phyloP scores from a whole-genome alignment of 768 basidiomycete genomes.

The Mycena galericulata region DNA sequence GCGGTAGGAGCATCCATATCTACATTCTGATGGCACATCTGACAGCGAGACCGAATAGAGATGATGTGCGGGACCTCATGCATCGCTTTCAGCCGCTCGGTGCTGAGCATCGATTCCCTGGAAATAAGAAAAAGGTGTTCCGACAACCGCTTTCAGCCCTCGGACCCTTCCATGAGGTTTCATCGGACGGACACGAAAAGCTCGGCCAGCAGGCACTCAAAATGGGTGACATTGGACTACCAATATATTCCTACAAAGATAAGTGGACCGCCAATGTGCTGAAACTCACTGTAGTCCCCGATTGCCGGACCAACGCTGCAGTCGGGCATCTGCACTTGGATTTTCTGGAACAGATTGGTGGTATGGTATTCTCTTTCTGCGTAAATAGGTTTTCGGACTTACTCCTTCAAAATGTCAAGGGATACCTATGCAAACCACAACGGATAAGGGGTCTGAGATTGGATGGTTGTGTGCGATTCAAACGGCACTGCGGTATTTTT shows the following conservation, averaged over 20 bases:
- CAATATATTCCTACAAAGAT: conserved; percentile 31
- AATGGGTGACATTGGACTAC: conserved; percentile 44
- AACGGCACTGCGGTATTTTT: background rate
- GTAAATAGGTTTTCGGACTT: too few relatives aligned
- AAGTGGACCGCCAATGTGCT: conserved; percentile 36
- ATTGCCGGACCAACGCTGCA: conserved; percentile 35
- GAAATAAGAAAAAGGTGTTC: too few relatives aligned
- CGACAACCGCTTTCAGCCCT: too few relatives aligned
- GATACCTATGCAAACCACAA: conserved; percentile 41
- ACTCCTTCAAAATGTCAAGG: conserved; percentile 23
- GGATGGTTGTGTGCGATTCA: conserved; percentile 38
- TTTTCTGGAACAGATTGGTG: conserved; percentile 39
- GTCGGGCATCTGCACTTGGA: conserved; percentile 50
- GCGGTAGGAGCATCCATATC: too few relatives aligned
- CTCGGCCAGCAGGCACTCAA: conserved; percentile 37
- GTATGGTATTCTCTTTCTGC: conserved; percentile 25
- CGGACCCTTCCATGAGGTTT: conserved; percentile 34
- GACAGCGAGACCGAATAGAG: too few relatives aligned
- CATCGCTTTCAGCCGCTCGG: too few relatives aligned
- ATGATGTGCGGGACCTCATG: too few relatives aligned
- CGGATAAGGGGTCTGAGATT: conserved; percentile 46
- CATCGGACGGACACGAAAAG: conserved; percentile 47
- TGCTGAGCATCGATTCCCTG: too few relatives aligned
- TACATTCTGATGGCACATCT: background rate
- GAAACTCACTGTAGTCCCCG: conserved; percentile 39